phyloP scores from a whole-genome alignment of 2,329 filamentous ascomycete species.

The Rutstroemia sp. region DNA sequence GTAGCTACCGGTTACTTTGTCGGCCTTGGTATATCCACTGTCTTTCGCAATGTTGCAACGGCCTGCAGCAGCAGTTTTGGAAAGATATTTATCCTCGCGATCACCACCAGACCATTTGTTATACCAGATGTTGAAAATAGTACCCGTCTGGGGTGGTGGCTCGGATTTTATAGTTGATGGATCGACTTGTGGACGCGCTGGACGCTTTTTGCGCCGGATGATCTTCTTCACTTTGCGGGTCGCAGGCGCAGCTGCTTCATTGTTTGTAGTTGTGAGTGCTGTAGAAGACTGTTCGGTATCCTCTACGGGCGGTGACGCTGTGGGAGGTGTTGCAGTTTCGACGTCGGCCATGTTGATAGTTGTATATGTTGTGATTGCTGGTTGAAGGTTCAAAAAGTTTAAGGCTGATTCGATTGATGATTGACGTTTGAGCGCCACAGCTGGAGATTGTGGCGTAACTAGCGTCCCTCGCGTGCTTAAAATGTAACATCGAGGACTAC shows the following conservation, averaged over 20 bases:
- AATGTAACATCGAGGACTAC: neutral
- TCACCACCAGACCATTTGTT: slow-evolving; percentile 98
- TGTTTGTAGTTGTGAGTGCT: slow-evolving; percentile 23
- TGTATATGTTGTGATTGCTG: neutral
- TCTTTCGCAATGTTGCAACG: slow-evolving; percentile 83
- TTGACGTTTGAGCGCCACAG: neutral
- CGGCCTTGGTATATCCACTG: slow-evolving; percentile 70
- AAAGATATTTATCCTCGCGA: slow-evolving; percentile 82
- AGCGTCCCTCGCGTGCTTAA: neutral
- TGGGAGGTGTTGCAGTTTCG: slow-evolving; percentile 19
- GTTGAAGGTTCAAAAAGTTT: neutral
- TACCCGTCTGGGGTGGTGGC: slow-evolving; percentile 85
- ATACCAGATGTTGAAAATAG: slow-evolving; percentile 98
- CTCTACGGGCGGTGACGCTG: slow-evolving; percentile 13
- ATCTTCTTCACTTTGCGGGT: slow-evolving; percentile 75
- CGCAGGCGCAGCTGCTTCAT: slow-evolving; percentile 20
- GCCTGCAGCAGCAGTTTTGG: slow-evolving; percentile 71
- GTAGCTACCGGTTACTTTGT: slow-evolving; percentile 70
- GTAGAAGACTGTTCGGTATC: slow-evolving; percentile 16
- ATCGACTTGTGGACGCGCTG: slow-evolving; percentile 86
- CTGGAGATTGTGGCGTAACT: neutral
- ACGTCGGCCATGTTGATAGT: slow-evolving; percentile 21
- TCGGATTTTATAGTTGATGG: slow-evolving; percentile 74
- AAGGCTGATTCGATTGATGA: neutral
- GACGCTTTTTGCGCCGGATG: slow-evolving; percentile 81